Evolutionary conservation across 2,329 filamentous ascomycete species (phyloP).

Genomic region (Trichoderma sp.): DNA sequence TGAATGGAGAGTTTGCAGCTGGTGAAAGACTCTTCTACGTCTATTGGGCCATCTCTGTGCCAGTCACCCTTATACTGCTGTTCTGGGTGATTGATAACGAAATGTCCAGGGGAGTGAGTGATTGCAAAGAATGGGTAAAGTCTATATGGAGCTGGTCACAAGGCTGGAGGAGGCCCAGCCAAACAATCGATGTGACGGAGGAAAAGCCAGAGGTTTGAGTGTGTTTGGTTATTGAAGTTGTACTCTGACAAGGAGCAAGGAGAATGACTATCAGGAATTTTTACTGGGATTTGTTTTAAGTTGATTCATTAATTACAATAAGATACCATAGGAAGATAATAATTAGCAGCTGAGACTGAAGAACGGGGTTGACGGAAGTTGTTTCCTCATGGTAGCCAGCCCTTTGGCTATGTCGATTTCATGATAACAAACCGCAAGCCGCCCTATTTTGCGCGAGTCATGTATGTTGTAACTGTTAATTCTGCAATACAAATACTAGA

Average conservation of each 20-base stretch:
- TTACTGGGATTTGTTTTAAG: not conserved
- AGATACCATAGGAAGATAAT: not conserved
- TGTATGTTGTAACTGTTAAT: not conserved
- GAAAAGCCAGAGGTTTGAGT: not conserved
- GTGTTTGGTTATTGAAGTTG: not conserved
- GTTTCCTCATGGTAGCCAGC: not conserved
- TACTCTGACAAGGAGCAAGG: not conserved
- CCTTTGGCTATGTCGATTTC: not conserved
- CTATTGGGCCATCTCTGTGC: not conserved
- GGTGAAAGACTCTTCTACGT: not conserved
- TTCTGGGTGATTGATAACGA: not conserved
- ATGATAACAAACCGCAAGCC: not conserved
- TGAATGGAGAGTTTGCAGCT: not conserved
- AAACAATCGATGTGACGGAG: not conserved
- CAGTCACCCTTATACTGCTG: not conserved
- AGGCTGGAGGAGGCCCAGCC: not conserved
- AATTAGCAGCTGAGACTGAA: too few species aligned
- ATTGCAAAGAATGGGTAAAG: not conserved
- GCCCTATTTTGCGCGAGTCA: not conserved
- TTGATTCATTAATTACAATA: fast-evolving
- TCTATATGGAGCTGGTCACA: not conserved
- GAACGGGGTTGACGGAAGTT: too few species aligned
- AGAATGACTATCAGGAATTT: not conserved
- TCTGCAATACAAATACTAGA: too few species aligned
- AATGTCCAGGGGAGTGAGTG: not conserved